Conservation (phyloP, 164 flowering plant genomes). For the Vitis labrusca region DNA sequence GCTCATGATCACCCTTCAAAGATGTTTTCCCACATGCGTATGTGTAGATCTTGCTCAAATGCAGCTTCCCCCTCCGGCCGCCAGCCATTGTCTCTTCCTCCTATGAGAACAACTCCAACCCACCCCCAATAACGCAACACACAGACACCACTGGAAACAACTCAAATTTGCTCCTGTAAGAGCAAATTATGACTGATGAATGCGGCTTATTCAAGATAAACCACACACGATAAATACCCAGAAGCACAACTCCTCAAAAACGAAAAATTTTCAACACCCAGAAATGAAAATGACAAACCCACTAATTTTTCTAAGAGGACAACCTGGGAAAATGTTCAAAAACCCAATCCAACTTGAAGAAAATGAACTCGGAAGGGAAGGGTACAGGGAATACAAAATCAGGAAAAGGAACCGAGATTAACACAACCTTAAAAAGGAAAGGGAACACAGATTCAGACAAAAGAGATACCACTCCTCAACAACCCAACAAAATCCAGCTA, state of each 20-base stretch:
- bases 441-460: neutral
- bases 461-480: too few species aligned
- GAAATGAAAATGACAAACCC: neutral
- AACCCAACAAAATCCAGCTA: too few species aligned
- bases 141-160: too few species aligned
- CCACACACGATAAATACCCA: neutral
- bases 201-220: neutral
- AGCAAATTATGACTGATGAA: neutral
- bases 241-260: neutral
- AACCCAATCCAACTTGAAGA: constrained; percentile 6
- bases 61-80: constrained; percentile 40
- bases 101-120: neutral
- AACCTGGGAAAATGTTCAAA: constrained; percentile 8
- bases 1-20: constrained; percentile 51
- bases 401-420: too few species aligned
- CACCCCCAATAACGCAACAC: neutral
- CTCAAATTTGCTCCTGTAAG: neutral
- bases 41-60: constrained; percentile 58
- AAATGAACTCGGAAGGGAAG: neutral
- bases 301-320: neutral
- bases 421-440: neutral
- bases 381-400: too few species aligned
- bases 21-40: constrained; percentile 47
- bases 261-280: neutral
- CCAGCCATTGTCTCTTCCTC: constrained; percentile 23